Evolutionary conservation across 495 filamentous ascomycete genomes (phyloP).

Genomic region (Pyronema omphalodes): DNA sequence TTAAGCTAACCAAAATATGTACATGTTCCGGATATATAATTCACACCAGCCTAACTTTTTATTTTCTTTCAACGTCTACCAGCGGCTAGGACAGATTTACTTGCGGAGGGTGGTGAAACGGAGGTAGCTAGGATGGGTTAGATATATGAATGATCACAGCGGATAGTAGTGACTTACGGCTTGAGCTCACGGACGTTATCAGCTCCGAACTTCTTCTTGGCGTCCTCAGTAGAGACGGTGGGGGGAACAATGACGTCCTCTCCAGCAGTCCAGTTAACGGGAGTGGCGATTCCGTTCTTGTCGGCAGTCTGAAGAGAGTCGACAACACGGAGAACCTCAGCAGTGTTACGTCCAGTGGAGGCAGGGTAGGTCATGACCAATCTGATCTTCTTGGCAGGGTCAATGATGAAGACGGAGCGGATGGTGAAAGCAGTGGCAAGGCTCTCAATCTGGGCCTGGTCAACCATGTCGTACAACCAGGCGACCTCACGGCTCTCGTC

Average conservation of each 20-base stretch:
- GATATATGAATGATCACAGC: background rate
- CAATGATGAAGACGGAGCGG: constrained; percentile 51
- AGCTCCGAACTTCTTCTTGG: constrained; percentile 47
- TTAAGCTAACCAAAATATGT: too few relatives aligned
- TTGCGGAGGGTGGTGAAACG: constrained; percentile 24
- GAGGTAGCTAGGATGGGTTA: constrained; percentile 17
- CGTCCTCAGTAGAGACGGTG: constrained; percentile 41
- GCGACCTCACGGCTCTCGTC: constrained; percentile 47
- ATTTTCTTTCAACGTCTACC: too few relatives aligned
- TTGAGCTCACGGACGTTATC: constrained; percentile 39
- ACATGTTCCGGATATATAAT: too few relatives aligned
- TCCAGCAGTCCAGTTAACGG: constrained; percentile 46
- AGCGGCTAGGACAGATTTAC: constrained; percentile 2
- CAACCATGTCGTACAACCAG: constrained; percentile 50
- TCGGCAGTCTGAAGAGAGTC: constrained; percentile 48
- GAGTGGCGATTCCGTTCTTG: constrained; percentile 43
- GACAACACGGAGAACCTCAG: constrained; percentile 46
- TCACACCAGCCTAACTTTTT: too few relatives aligned
- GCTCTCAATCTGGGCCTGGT: constrained; percentile 20
- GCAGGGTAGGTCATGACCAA: constrained; percentile 49
- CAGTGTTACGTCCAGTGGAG: constrained; percentile 43
- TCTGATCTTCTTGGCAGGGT: constrained; percentile 48
- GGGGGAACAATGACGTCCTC: constrained; percentile 54
- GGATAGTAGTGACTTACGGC: constrained; percentile 30
- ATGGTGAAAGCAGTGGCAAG: constrained; percentile 38